A percentile compares a stretch with the other conserved stretches of the same genome.
These are phyloP conservation scores for Hypoxylon lienhwacheense DNA, from an alignment of 495 filamentous ascomycete genomes.

Conservation along the genomic window DNA sequence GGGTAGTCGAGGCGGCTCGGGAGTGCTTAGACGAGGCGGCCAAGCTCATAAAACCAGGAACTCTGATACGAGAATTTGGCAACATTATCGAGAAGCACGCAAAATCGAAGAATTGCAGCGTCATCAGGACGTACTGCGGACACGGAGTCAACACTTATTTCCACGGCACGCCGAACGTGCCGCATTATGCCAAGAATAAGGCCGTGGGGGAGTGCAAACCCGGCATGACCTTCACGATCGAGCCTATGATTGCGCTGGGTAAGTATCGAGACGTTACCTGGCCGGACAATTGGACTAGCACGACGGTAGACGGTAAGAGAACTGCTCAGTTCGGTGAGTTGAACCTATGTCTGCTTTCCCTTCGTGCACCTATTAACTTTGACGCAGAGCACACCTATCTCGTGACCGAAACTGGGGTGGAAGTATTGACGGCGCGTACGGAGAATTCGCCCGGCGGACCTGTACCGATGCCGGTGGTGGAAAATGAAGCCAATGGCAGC, in stretches of 20 bases:
- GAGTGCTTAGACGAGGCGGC: constrained; percentile 84
- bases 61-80: constrained; percentile 81
- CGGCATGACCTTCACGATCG: constrained; percentile 92
- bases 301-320: constrained; percentile 75
- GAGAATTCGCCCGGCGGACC: constrained; percentile 83
- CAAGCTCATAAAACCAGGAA: constrained; percentile 81
- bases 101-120: constrained; percentile 74
- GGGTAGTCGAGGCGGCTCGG: constrained; percentile 81
- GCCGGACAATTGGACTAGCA: constrained; percentile 91
- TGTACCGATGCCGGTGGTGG: constrained; percentile 61
- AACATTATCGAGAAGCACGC: constrained; percentile 85
- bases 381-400: constrained; percentile 82
- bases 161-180: constrained; percentile 81
- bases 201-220: constrained; percentile 82
- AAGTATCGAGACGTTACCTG: constrained; percentile 80
- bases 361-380: constrained; percentile 8
- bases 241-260: constrained; percentile 87
- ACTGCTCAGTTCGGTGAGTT: constrained; percentile 77
- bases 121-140: constrained; percentile 87
- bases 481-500: constrained; percentile 26
- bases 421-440: constrained; percentile 84
- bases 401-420: constrained; percentile 91
- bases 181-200: constrained; percentile 91
- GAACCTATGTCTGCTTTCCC: background rate
- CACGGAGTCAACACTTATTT: constrained; percentile 87